These are phyloP conservation scores for Suillus subalutaceus DNA, from an alignment of 768 basidiomycete species.

Conservation along the genomic window DNA sequence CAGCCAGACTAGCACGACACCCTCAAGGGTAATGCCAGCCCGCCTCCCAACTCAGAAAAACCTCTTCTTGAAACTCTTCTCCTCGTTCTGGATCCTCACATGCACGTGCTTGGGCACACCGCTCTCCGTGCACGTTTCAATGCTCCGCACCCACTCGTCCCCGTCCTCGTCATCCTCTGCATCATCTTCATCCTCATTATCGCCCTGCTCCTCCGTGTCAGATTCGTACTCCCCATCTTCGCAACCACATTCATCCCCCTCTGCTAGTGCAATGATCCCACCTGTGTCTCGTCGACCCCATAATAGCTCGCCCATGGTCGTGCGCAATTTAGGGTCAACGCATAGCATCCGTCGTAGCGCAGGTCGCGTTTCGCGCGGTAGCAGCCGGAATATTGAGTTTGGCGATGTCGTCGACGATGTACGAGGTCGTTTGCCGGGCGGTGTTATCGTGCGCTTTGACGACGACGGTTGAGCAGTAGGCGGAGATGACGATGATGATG, in stretches of 20 bases:
- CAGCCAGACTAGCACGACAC: not conserved
- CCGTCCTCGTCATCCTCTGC: slow-evolving; percentile 69
- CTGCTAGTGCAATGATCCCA: slow-evolving; percentile 55
- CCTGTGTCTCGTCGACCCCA: slow-evolving; percentile 77
- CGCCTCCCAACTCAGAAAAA: slow-evolving; percentile 55
- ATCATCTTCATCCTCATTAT: slow-evolving; percentile 48
- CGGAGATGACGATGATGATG: slow-evolving; percentile 34
- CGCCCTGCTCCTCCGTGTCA: slow-evolving; percentile 46
- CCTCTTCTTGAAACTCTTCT: slow-evolving; percentile 70
- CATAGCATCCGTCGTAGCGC: slow-evolving; percentile 93
- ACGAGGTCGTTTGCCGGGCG: slow-evolving; percentile 22
- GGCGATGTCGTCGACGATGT: slow-evolving; percentile 30
- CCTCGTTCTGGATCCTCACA: slow-evolving; percentile 73
- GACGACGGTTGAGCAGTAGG: slow-evolving; percentile 47
- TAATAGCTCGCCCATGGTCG: slow-evolving; percentile 90
- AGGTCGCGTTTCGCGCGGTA: slow-evolving; percentile 90
- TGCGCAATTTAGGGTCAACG: slow-evolving; percentile 85
- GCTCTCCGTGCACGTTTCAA: slow-evolving; percentile 68
- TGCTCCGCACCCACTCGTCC: slow-evolving; percentile 84
- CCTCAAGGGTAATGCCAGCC: not conserved
- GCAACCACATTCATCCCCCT: slow-evolving; percentile 66
- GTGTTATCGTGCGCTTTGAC: slow-evolving; percentile 66
- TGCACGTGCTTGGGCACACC: slow-evolving; percentile 61
- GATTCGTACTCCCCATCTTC: slow-evolving; percentile 35
- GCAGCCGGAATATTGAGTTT: slow-evolving; percentile 94